Conservation (phyloP, 108 stramenopile genomes). For the Cylindrotheca closterium region DNA sequence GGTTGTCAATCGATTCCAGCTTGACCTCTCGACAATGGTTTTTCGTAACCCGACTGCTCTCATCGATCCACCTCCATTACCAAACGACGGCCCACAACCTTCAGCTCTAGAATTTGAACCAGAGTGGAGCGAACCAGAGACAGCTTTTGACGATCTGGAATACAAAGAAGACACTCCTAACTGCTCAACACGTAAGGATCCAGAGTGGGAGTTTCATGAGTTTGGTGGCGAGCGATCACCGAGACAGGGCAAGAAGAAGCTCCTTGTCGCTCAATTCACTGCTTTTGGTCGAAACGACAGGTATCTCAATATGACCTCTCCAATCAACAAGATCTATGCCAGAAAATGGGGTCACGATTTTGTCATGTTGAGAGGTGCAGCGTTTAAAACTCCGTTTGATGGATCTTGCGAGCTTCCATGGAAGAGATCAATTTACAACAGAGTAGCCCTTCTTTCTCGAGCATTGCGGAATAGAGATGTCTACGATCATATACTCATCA, state of each 20-base stretch:
- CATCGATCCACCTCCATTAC: not conserved
- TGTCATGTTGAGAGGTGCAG: constrained; percentile 1
- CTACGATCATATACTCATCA: constrained; percentile 11
- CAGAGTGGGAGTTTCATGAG: not conserved
- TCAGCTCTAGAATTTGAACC: not conserved
- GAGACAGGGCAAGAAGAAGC: not conserved
- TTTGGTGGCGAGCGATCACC: not conserved
- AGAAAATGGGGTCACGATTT: constrained; percentile 1
- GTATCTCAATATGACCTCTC: not conserved
- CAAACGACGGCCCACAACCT: not conserved
- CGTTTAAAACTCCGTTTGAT: constrained; percentile 1
- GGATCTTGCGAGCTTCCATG: constrained; percentile 1
- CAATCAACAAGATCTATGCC: constrained; percentile 17
- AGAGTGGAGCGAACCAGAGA: no score
- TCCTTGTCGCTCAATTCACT: constrained; percentile 9
- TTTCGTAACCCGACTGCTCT: not conserved
- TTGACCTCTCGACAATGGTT: not conserved
- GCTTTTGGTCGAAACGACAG: constrained; percentile 1
- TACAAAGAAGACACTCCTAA: not conserved
- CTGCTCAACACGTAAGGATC: not conserved
- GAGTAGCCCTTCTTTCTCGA: not conserved
- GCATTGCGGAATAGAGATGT: constrained; percentile 2
- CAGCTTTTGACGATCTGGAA: not conserved
- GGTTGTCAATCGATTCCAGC: not conserved
- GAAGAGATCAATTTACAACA: constrained; percentile 1